Conservation (phyloP, 352 stramenopile species). For the Thalassiosira mediterranea region DNA sequence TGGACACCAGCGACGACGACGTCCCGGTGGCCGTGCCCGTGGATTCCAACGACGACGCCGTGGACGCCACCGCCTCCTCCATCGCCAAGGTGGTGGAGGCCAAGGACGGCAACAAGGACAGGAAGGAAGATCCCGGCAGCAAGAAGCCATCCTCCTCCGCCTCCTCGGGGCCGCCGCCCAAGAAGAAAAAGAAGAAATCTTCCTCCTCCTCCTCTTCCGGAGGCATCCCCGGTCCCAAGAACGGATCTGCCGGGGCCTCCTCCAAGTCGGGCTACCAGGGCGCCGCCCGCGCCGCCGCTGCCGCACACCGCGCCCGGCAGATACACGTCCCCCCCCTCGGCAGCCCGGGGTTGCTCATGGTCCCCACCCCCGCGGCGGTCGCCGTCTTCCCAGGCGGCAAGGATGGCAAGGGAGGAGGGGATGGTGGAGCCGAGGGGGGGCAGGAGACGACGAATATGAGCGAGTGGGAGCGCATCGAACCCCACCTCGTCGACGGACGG, state of each 20-base stretch:
- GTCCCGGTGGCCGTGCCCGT: slow-evolving; percentile 21
- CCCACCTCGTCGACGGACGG: slow-evolving; percentile 4
- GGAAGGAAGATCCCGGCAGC: slow-evolving; percentile 1
- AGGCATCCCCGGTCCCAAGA: too few species aligned
- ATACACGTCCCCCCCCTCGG: slow-evolving; percentile 55
- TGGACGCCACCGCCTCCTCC: neutral
- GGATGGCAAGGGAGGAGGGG: neutral
- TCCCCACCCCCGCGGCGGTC: slow-evolving; percentile 29
- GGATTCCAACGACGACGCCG: neutral
- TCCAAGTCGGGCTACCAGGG: slow-evolving; percentile 14
- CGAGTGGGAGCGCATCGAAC: too few species aligned
- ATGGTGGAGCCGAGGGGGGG: neutral
- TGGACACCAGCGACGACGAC: slow-evolving; percentile 22
- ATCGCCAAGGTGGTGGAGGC: neutral
- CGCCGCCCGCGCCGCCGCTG: slow-evolving; percentile 29
- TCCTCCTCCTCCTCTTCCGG: neutral
- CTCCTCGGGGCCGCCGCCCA: neutral
- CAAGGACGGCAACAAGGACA: neutral
- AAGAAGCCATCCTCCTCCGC: neutral
- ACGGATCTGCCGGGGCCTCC: neutral
- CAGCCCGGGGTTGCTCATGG: slow-evolving; percentile 41
- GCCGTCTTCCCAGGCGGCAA: slow-evolving; percentile 13
- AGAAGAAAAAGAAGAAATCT: slow-evolving; percentile 5
- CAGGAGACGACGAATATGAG: neutral
- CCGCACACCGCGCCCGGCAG: slow-evolving; percentile 43